Conservation (phyloP, 2,329 filamentous ascomycete genomes). For the Pestalotiopsis sp. region DNA sequence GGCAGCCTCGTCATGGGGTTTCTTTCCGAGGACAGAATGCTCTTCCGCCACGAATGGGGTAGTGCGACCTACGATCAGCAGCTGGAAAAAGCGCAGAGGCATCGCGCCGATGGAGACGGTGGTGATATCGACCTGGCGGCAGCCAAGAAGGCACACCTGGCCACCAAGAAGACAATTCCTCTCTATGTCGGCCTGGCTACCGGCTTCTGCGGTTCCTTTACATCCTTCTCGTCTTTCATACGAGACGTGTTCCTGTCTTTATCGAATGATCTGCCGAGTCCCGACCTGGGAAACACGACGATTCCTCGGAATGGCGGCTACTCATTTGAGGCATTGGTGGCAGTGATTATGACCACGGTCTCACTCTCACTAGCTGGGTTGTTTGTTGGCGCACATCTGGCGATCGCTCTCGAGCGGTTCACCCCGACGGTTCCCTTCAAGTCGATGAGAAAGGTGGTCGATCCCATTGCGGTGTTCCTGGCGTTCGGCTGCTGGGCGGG, state of each 20-base stretch:
- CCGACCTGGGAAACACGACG: conserved; percentile 38
- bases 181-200: conserved; percentile 85
- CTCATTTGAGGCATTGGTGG: conserved; percentile 78
- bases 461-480: conserved; percentile 63
- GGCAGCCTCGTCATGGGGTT: conserved; percentile 86
- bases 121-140: conserved; percentile 38
- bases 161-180: conserved; percentile 81
- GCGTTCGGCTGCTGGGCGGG: conserved; percentile 77
- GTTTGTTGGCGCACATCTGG: conserved; percentile 73
- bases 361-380: conserved; percentile 70
- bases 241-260: conserved; percentile 78
- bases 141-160: conserved; percentile 57
- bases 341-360: conserved; percentile 72
- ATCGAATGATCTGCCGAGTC: conserved; percentile 68
- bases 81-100: conserved; percentile 33
- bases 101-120: conserved; percentile 37
- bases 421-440: conserved; percentile 61
- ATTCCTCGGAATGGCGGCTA: conserved; percentile 68
- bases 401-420: conserved; percentile 57
- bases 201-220: conserved; percentile 87
- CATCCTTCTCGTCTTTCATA: conserved; percentile 85
- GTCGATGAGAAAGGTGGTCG: conserved; percentile 59
- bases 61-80: conserved; percentile 37
- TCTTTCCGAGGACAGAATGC: conserved; percentile 71
- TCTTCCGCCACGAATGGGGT: conserved; percentile 72